Conservation (phyloP, 495 filamentous ascomycete species). For the Aspergillus ellipticus region DNA sequence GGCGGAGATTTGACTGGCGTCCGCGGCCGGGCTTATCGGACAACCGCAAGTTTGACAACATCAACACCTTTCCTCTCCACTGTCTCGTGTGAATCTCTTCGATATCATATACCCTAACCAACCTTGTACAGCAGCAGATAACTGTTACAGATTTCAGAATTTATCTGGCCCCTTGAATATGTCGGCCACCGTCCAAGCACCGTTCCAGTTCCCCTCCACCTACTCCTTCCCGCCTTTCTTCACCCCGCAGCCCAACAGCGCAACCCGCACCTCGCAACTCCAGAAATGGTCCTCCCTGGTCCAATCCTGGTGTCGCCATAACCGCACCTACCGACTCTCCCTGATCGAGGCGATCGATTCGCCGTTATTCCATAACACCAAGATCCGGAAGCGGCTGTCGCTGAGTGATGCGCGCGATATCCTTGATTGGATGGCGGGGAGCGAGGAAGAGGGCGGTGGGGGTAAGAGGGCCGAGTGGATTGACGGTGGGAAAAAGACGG, state of each 20-base stretch:
- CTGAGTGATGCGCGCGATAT: constrained; percentile 62
- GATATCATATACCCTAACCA: no score
- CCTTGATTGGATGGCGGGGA: constrained; percentile 66
- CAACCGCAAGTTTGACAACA: not conserved
- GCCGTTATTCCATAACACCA: constrained; percentile 55
- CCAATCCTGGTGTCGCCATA: constrained; percentile 74
- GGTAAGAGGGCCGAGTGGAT: constrained; percentile 65
- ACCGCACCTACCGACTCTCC: constrained; percentile 67
- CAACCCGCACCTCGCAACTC: constrained; percentile 73
- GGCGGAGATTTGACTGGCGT: not conserved
- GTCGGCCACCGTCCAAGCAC: constrained; percentile 16
- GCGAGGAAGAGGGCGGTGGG: constrained; percentile 57
- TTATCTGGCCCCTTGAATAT: not conserved
- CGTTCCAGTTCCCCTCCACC: constrained; percentile 40
- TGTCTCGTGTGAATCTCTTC: no score
- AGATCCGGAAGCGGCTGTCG: constrained; percentile 52
- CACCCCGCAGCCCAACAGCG: constrained; percentile 68
- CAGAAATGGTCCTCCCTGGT: constrained; percentile 82
- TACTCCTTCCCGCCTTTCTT: constrained; percentile 57
- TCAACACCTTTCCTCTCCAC: no score
- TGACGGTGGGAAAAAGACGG: constrained; percentile 35
- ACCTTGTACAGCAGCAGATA: no score
- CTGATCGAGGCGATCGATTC: constrained; percentile 57
- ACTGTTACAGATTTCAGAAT: not conserved
- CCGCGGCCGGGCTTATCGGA: not conserved